Evolutionary conservation across 345 rosid genomes (phyloP).

Genomic region (Syzygium aromaticum): DNA sequence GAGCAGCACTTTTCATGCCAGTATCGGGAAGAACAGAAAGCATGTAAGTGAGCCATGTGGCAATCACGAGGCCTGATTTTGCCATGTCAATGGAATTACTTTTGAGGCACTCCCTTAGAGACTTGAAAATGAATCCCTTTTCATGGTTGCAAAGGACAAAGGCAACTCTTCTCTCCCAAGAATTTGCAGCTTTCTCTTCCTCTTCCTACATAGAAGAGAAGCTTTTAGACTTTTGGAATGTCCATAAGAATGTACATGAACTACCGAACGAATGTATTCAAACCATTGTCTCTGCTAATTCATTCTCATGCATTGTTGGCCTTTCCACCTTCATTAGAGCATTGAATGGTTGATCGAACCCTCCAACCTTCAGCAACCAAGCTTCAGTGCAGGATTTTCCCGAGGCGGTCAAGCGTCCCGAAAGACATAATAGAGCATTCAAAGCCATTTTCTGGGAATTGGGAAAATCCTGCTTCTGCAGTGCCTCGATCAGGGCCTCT

Average conservation of each 20-base stretch:
- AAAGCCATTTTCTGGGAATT: constrained; percentile 44
- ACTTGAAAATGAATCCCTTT: constrained; percentile 57
- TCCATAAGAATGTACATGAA: background rate
- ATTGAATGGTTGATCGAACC: constrained; percentile 47
- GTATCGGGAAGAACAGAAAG: constrained; percentile 52
- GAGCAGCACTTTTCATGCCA: constrained; percentile 30
- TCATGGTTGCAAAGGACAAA: constrained; percentile 59
- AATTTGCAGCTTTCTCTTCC: constrained; percentile 39
- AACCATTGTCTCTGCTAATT: constrained; percentile 32
- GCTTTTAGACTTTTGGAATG: background rate
- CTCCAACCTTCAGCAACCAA: constrained; percentile 52
- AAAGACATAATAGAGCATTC: constrained; percentile 35
- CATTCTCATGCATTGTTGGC: constrained; percentile 11
- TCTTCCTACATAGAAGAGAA: constrained; percentile 20
- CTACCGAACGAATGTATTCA: background rate
- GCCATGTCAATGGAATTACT: constrained; percentile 51
- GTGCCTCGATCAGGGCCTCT: constrained; percentile 46
- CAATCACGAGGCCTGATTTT: constrained; percentile 42
- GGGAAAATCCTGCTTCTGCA: constrained; percentile 46
- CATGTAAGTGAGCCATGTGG: constrained; percentile 54
- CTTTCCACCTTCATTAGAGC: constrained; percentile 30
- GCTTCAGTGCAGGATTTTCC: constrained; percentile 43
- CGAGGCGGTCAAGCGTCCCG: constrained; percentile 36
- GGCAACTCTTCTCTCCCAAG: constrained; percentile 56
- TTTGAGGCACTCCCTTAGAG: constrained; percentile 52